These are phyloP conservation scores for Phytophthora citrophthora DNA, from an alignment of 352 stramenopile genomes.

Conservation along the genomic window DNA sequence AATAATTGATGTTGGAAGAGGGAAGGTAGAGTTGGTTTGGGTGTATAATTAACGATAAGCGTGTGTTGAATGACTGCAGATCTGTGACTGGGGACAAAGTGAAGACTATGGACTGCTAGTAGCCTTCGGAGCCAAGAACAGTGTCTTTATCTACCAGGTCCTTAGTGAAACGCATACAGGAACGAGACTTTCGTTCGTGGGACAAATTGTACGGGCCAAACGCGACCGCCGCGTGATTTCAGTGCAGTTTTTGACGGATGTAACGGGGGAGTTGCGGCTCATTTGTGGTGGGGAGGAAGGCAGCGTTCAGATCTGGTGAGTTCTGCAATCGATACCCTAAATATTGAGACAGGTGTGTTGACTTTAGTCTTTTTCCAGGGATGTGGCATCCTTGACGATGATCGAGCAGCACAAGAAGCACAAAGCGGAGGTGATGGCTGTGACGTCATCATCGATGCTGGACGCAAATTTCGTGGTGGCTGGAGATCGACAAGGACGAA, in stretches of 20 bases:
- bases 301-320: slow-evolving; percentile 75
- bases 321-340: neutral
- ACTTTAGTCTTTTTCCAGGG: slow-evolving; percentile 34
- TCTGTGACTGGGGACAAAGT: slow-evolving; percentile 68
- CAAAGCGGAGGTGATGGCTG: slow-evolving; percentile 57
- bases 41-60: no score
- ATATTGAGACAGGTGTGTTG: neutral
- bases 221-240: slow-evolving; percentile 69
- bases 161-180: neutral
- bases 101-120: slow-evolving; percentile 45
- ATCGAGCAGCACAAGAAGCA: slow-evolving; percentile 79
- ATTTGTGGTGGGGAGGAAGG: slow-evolving; percentile 74
- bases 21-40: neutral
- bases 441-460: slow-evolving; percentile 32
- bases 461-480: slow-evolving; percentile 60
- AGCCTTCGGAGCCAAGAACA: slow-evolving; percentile 68
- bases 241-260: slow-evolving; percentile 52
- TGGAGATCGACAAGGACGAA: slow-evolving; percentile 62
- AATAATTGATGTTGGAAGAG: slow-evolving; percentile 1
- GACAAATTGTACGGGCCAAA: slow-evolving; percentile 57
- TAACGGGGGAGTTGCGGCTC: slow-evolving; percentile 40
- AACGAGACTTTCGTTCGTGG: slow-evolving; percentile 44
- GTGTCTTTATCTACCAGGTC: slow-evolving; percentile 71
- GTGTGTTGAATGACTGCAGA: slow-evolving; percentile 33
- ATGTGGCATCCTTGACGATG: slow-evolving; percentile 48